These are phyloP conservation scores for Megacollybia marginata DNA, from an alignment of 768 basidiomycete species.

Conservation along the genomic window DNA sequence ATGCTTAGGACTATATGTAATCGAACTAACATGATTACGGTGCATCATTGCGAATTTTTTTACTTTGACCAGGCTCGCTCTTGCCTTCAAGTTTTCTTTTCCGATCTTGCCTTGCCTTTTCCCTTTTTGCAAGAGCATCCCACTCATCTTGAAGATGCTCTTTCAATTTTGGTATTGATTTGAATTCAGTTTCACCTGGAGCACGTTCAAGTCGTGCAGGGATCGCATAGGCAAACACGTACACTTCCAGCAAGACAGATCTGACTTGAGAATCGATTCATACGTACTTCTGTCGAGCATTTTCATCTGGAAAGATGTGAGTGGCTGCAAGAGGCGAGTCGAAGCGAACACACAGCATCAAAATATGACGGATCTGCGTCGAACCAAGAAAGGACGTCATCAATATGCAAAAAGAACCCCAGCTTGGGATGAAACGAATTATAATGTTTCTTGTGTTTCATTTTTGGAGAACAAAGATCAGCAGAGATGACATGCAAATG, in stretches of 20 bases:
- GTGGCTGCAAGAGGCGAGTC: neutral
- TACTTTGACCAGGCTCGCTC: neutral
- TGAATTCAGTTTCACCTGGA: neutral
- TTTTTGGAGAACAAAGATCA: conserved; percentile 57
- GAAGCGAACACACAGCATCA: conserved; percentile 31
- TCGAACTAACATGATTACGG: no score
- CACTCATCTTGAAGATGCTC: conserved; percentile 71
- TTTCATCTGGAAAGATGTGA: conserved; percentile 35
- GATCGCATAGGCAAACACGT: conserved; percentile 22
- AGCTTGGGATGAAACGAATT: conserved; percentile 83
- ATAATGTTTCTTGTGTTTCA: conserved; percentile 89
- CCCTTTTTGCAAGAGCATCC: conserved; percentile 37
- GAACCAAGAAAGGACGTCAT: conserved; percentile 78
- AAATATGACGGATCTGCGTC: conserved; percentile 55
- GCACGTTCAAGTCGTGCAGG: no score
- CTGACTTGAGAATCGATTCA: conserved; percentile 60
- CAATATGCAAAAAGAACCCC: conserved; percentile 76
- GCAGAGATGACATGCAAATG: conserved; percentile 83
- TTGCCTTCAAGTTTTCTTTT: conserved; percentile 33
- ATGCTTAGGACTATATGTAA: no score
- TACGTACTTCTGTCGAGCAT: conserved; percentile 44
- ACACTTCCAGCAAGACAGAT: conserved; percentile 68
- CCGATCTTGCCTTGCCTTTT: conserved; percentile 31
- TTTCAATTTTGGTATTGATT: conserved; percentile 72
- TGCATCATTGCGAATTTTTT: no score